Percentiles rank a stretch among this genome's conserved stretches.
Evolutionary conservation across 2,329 filamentous ascomycete species (phyloP).

Genomic region (Colletotrichum incanum): DNA sequence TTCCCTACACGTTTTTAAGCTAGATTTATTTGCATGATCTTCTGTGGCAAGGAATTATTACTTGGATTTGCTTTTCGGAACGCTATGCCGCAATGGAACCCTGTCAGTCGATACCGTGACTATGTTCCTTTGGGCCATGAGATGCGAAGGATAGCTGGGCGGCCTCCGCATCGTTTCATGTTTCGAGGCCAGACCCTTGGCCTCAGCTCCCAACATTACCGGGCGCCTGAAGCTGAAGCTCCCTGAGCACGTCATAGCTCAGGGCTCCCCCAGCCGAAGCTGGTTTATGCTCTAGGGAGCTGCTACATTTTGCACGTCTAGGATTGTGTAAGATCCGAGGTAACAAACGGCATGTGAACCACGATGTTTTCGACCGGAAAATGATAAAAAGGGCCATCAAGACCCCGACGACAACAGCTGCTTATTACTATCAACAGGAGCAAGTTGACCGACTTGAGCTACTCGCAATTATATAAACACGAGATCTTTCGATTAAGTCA

Average conservation of each 20-base stretch:
- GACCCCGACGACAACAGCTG: rapidly evolving
- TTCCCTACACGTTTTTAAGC: conserved; percentile 14
- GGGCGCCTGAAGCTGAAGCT: conserved; percentile 31
- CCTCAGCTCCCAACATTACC: conserved; percentile 7
- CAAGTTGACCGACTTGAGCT: background rate
- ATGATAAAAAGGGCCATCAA: conserved; percentile 26
- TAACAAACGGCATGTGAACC: conserved; percentile 34
- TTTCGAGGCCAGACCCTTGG: conserved; percentile 31
- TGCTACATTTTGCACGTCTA: background rate
- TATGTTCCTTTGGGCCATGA: background rate
- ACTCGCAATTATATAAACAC: background rate
- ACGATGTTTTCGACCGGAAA: conserved; percentile 6
- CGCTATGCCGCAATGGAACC: background rate
- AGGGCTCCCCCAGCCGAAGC: conserved; percentile 31
- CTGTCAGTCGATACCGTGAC: too few relatives aligned
- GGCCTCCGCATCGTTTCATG: conserved; percentile 40
- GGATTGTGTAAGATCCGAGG: conserved; percentile 24
- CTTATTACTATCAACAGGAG: background rate
- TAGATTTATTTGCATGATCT: conserved; percentile 15
- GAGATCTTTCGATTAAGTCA: background rate
- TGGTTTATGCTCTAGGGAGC: conserved; percentile 30
- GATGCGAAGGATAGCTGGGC: conserved; percentile 32
- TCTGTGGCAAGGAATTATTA: conserved; percentile 14
- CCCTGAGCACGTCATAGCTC: conserved; percentile 33
- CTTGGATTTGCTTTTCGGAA: conserved; percentile 3